Evolutionary conservation across 176 grass and related monocot species (phyloP), one percentile per base, ranked within the genome.

Genomic region (Coix lacrymajobi): DNA sequence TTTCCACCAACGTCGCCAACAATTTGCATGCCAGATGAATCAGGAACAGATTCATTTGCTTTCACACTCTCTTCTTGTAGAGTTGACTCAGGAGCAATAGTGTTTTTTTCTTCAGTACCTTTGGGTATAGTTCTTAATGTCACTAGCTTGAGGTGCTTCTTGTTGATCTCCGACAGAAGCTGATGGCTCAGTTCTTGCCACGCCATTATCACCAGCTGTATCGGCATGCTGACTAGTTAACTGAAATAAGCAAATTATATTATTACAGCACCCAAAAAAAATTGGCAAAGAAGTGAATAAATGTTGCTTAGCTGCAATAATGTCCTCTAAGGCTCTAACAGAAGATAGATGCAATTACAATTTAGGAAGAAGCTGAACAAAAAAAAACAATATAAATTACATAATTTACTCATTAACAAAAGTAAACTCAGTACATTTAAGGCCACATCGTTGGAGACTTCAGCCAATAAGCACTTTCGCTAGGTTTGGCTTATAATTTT

Each of bases 11-110:
- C 13, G 41, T 93, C 95, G 84, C 92, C 86, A 81, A 97, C 57
- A 84, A 91, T 91, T 92, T 94, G 92, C 90, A 92, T 93, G 52
- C 84, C 79, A 75, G 90, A 83, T 57, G 84, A 75, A 89, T 85
- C 74, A 66, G 66, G 56, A 79, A 82, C 61, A 56, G 62, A 73
- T 75, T 92, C 80, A 39, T 12, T 56, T 68, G 75, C 60, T 24
- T 17, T 33, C 28, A 22, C 79, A 49, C 24, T 51, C 73, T 62
- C 81, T 69, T 39, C 85, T 83, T 84, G 79, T 67, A 44, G 65
- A 69, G 48, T 37, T 83, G 75, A 46, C 11, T 81, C 30, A 22
- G 72, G 8, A 82, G 87, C 71, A 85, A 72, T n/a, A 76, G 26
- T 52, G 45, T 65, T 65, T 80, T 65, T 65, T 80, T 88, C 85